Percentiles rank a stretch among this genome's conserved stretches.
Evolutionary conservation across 345 rosid genomes (phyloP).

Genomic region (Aquilaria sinensis): DNA sequence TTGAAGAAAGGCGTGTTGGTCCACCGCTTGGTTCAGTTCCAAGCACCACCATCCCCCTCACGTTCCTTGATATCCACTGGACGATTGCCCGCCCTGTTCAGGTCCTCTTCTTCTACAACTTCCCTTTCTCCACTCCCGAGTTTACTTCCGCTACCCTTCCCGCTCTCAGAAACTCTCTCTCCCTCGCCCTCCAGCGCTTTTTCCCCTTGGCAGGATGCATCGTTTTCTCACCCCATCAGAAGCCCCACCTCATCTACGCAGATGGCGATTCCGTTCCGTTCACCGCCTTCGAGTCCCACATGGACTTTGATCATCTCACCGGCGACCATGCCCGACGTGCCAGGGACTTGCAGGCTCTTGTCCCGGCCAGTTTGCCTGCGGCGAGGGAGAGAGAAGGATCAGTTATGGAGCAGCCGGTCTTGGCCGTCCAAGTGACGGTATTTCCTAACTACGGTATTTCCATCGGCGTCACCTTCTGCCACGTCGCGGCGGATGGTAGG

Average conservation of each 20-base stretch:
- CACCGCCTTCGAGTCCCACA: constrained; percentile 16
- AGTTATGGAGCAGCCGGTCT: no score
- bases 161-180: constrained; percentile 35
- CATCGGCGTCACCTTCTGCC: constrained; percentile 28
- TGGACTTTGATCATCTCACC: constrained; percentile 5
- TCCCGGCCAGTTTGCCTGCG: constrained; percentile 9
- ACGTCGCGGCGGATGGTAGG: constrained; percentile 34
- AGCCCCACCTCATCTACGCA: constrained; percentile 12
- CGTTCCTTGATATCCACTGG: constrained; percentile 42
- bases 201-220: constrained; percentile 34
- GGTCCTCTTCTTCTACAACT: constrained; percentile 36
- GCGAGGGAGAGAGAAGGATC: no score
- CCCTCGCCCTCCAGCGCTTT: constrained; percentile 34
- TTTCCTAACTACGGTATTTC: constrained; percentile 19
- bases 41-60: constrained; percentile 19
- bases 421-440: constrained; percentile 24
- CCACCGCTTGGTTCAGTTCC: constrained; percentile 18
- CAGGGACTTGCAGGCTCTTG: constrained; percentile 10
- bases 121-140: constrained; percentile 20
- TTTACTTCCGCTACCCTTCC: constrained; percentile 29
- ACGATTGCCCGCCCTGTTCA: constrained; percentile 29
- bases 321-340: not conserved
- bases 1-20: constrained; percentile 5
- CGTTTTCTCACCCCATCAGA: not conserved
- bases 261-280: constrained; percentile 17